Evolutionary conservation across 176 grass and related monocot species (phyloP), one percentile per base, ranked within the genome.

Genomic region (Oryza australiensis): DNA sequence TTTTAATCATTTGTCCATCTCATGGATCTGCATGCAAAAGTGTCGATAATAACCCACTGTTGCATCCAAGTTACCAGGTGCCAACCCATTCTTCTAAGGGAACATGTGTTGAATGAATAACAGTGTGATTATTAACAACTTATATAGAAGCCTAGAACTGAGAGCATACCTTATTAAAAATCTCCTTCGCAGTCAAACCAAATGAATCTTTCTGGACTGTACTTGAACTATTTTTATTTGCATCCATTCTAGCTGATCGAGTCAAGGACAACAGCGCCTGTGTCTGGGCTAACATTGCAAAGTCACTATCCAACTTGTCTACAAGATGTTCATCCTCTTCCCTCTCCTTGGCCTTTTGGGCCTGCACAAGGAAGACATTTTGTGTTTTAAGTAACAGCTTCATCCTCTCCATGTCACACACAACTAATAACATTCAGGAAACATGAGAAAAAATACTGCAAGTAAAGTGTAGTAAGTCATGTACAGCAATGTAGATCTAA

Each of bases 241-340:
- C 76, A 84, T 89, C 90, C 10, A 82, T 62, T 86, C 85, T 91
- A 80, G 70, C 76, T 84, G 84, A 81, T 32, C 82, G 84, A 13
- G 81, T 91, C 55, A 91, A 78, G 64, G 90, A 86, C 12, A 49
- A 66, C 66, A 98, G 84, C 22, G 82, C 88, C 11, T 89, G 86
- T 18, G 87, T 84, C 82, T 95, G 90, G 67, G 92, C 92, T 49
- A 98, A 71, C 53, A 85, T 76, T 80, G 77, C 84, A 41, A 98
- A 98, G 26, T 94, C 92, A 76, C 77, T 81, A 74, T 98, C 95
- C 57, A 95, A 78, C 70, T 93, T 98, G 75, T 93, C 82, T 43
- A 95, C 86, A 49, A 98, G 83, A 85, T 86, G 90, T 77, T 93
- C 95, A 40, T 93, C 86, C 69, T 91, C 90, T 89, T 98, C 92